Evolutionary conservation across 768 basidiomycete species (phyloP).

Genomic region (Trametes cubensis): DNA sequence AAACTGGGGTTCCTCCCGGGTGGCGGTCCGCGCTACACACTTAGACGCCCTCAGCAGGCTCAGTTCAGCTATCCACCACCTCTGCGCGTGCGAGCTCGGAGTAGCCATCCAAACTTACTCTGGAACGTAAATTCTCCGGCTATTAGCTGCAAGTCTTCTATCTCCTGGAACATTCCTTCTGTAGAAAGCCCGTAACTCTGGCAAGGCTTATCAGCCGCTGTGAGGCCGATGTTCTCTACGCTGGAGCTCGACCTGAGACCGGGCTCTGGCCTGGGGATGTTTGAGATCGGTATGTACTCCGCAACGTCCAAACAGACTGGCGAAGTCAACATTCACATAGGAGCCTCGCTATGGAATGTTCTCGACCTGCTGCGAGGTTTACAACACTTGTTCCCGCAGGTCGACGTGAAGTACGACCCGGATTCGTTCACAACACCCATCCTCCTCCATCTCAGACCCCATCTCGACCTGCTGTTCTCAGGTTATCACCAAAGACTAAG

Average conservation of each 20-base stretch:
- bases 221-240: constrained; percentile 56
- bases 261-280: constrained; percentile 74
- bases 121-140: too few species aligned
- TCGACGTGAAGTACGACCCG: constrained; percentile 82
- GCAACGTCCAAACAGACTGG: not conserved
- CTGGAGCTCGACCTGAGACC: constrained; percentile 79
- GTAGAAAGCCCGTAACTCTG: too few species aligned
- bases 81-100: too few species aligned
- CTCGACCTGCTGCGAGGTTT: constrained; percentile 67
- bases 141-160: too few species aligned
- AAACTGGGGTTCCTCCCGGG: too few species aligned
- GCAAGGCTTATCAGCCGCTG: too few species aligned
- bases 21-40: too few species aligned
- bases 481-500: constrained; percentile 77
- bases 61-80: too few species aligned
- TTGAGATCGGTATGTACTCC: constrained; percentile 62
- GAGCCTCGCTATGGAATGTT: constrained; percentile 77
- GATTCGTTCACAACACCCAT: constrained; percentile 74
- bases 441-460: constrained; percentile 76
- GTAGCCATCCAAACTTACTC: too few species aligned
- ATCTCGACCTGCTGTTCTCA: constrained; percentile 85
- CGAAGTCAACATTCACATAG: constrained; percentile 39
- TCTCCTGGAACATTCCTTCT: too few species aligned
- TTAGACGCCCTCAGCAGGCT: too few species aligned
- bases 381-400: constrained; percentile 74